phyloP scores from a whole-genome alignment of 1,139 yeast genomes.

The Diutina catenulata region DNA sequence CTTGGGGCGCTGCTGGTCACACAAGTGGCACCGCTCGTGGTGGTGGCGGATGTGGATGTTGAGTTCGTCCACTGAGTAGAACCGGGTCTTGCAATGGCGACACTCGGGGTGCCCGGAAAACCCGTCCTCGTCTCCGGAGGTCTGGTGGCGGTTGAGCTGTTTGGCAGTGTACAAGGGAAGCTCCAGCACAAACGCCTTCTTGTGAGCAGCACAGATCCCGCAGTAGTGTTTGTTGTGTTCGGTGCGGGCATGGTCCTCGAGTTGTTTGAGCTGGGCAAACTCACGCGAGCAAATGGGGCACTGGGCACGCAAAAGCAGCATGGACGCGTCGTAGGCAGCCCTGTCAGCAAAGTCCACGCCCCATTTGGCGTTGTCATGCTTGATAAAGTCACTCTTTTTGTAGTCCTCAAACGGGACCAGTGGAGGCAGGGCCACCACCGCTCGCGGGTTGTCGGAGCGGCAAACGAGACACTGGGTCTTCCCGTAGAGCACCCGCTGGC shows the following conservation, averaged over 20 bases:
- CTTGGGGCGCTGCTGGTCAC: conserved; percentile 59
- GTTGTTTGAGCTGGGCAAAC: conserved; percentile 38
- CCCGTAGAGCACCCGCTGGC: conserved; percentile 72
- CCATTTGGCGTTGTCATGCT: conserved; percentile 27
- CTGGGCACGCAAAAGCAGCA: conserved; percentile 38
- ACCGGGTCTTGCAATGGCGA: conserved; percentile 64
- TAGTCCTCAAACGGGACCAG: conserved; percentile 12
- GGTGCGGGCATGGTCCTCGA: conserved; percentile 52
- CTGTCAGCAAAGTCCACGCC: conserved; percentile 41
- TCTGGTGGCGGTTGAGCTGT: conserved; percentile 59
- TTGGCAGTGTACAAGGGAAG: conserved; percentile 49
- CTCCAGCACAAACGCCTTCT: conserved; percentile 69
- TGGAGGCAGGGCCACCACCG: conserved; percentile 54
- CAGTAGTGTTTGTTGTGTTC: conserved; percentile 59
- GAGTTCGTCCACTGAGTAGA: conserved; percentile 84
- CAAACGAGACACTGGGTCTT: conserved; percentile 75
- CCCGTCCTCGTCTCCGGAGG: conserved; percentile 57
- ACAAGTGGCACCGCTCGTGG: conserved; percentile 85
- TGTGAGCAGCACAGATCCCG: conserved; percentile 61
- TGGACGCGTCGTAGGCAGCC: conserved; percentile 28
- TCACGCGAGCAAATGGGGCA: conserved; percentile 47
- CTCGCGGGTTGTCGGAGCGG: conserved; percentile 50
- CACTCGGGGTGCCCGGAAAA: conserved; percentile 88
- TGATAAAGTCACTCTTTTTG: conserved; percentile 26
- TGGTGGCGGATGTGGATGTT: conserved; percentile 69